phyloP scores from a whole-genome alignment of 2,329 filamentous ascomycete species.

The Coniochaeta sp. region DNA sequence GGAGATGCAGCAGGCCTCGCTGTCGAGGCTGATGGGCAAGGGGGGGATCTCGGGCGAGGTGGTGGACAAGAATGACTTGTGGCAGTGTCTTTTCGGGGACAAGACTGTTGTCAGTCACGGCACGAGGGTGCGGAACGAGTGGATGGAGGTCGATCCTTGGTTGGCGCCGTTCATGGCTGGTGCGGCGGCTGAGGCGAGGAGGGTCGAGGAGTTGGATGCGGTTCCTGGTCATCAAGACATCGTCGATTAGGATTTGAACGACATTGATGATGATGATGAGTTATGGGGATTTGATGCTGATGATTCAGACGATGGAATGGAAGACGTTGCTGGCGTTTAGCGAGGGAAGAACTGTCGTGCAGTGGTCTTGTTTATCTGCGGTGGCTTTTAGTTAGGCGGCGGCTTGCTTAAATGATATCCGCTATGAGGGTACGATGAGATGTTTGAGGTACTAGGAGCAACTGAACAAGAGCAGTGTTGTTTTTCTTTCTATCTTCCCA shows the following conservation, averaged over 20 bases:
- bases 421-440: background rate
- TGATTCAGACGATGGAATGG: background rate
- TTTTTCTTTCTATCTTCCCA: too few relatives aligned
- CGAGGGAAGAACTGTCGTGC: background rate
- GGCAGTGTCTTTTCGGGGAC: constrained; percentile 76
- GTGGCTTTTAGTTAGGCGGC: background rate
- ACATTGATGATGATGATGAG: background rate
- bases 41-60: constrained; percentile 69
- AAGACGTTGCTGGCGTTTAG: background rate
- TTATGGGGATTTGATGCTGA: background rate
- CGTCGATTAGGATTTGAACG: background rate
- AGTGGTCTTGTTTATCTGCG: background rate
- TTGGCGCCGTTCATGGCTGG: background rate
- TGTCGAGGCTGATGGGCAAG: constrained; percentile 64
- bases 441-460: background rate
- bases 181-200: background rate
- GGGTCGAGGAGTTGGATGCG: background rate
- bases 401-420: background rate
- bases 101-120: background rate
- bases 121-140: background rate
- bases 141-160: background rate
- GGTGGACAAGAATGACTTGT: constrained; percentile 71
- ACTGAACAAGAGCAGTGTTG: too few relatives aligned
- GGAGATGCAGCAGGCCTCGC: constrained; percentile 68
- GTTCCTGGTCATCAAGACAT: background rate